Evolutionary conservation across 257 asterid species (phyloP).

Genomic region (Scutellaria barbata): DNA sequence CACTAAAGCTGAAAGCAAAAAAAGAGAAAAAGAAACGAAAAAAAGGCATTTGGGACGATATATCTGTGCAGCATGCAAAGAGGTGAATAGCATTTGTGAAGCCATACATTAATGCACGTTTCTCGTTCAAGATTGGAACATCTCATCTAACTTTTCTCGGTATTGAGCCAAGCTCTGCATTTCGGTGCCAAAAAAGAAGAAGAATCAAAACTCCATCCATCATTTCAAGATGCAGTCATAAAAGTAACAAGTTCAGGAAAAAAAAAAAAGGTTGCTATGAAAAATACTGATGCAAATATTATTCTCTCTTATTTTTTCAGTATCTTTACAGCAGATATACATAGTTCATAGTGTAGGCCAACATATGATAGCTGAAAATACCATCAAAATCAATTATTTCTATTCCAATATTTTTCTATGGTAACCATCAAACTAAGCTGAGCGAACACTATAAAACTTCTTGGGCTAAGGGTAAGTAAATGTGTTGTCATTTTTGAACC

Average conservation of each 20-base stretch:
- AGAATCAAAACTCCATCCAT: not conserved
- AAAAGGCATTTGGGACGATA: not conserved
- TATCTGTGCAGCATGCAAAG: not conserved
- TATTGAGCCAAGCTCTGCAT: slow-evolving; percentile 87
- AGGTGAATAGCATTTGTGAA: not conserved
- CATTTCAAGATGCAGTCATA: not conserved
- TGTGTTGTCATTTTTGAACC: not conserved
- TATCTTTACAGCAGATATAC: not conserved
- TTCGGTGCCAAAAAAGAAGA: slow-evolving; percentile 18
- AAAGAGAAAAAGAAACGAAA: not conserved
- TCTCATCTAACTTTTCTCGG: slow-evolving; percentile 86
- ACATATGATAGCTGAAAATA: not conserved
- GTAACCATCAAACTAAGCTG: slow-evolving; percentile 4
- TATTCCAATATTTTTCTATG: not conserved
- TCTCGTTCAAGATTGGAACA: slow-evolving; percentile 48
- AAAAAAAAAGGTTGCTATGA: not conserved
- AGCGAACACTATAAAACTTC: not conserved
- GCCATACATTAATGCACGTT: slow-evolving; percentile 9
- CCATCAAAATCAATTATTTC: not conserved
- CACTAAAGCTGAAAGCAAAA: slow-evolving; percentile 17
- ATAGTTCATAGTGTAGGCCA: not conserved
- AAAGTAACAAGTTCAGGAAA: not conserved
- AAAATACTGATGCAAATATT: not conserved
- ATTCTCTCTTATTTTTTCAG: not conserved
- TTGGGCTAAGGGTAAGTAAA: not conserved